phyloP scores from a whole-genome alignment of 1,284 basidiomycete genomes.

The Leccinum pallidistipes region DNA sequence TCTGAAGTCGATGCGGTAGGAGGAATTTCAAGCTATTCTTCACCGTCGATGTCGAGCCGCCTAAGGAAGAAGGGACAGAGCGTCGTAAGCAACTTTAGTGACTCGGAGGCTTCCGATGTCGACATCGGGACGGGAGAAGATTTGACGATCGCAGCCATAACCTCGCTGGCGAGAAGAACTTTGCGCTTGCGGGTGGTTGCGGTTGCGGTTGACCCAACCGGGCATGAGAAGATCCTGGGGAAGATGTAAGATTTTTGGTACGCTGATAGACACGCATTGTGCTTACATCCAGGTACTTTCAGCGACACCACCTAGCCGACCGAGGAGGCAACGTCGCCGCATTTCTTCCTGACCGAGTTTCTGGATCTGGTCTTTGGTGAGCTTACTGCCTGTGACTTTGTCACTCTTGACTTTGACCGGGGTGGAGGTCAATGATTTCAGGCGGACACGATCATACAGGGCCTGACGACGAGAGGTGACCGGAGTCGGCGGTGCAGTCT shows the following conservation, averaged over 20 bases:
- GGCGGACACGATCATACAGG: constrained; percentile 74
- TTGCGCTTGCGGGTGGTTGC: constrained; percentile 64
- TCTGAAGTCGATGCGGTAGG: constrained; percentile 38
- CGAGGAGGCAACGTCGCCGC: constrained; percentile 68
- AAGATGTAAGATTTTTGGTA: not conserved
- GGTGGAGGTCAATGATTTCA: constrained; percentile 63
- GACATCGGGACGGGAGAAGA: constrained; percentile 79
- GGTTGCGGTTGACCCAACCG: constrained; percentile 48
- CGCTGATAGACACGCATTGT: not conserved
- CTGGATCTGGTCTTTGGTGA: constrained; percentile 64
- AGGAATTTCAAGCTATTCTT: constrained; percentile 83
- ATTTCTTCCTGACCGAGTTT: constrained; percentile 75
- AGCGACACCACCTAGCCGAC: constrained; percentile 74
- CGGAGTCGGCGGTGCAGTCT: constrained; percentile 64
- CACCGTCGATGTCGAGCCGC: constrained; percentile 58
- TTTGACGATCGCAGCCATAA: constrained; percentile 66
- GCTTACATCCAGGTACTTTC: constrained; percentile 84
- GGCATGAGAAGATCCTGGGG: constrained; percentile 62
- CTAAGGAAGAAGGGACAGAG: constrained; percentile 79
- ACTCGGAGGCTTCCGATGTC: constrained; percentile 70
- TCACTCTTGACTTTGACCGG: constrained; percentile 57
- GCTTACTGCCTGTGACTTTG: constrained; percentile 41
- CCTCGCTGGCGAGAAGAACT: constrained; percentile 62
- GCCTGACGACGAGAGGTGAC: constrained; percentile 72
- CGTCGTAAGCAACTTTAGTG: constrained; percentile 58